phyloP scores from a whole-genome alignment of 1,284 basidiomycete species.

The Papiliotrema laurentii region DNA sequence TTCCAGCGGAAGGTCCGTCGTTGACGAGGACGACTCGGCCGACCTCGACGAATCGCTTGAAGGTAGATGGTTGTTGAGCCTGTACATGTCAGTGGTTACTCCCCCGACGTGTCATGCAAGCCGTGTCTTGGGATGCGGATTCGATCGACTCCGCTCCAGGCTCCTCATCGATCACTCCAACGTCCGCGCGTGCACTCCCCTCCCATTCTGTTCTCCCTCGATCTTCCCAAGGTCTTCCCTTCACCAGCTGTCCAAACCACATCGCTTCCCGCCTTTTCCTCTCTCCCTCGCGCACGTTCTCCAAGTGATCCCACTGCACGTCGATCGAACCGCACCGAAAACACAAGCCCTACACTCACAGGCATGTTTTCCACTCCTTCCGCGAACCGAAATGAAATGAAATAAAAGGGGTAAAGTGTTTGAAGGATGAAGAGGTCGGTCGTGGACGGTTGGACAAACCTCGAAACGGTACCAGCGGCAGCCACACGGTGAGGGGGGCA shows the following conservation, averaged over 20 bases:
- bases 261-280: too few species aligned
- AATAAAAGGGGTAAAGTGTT: conserved; percentile 8
- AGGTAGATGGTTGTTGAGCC: conserved; percentile 62
- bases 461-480: background rate
- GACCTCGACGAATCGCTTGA: conserved; percentile 97
- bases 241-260: too few species aligned
- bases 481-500: background rate
- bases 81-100: background rate
- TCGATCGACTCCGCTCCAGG: too few species aligned
- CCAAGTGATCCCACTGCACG: background rate
- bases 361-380: conserved; percentile 23
- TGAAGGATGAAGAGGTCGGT: conserved; percentile 14
- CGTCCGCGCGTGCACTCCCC: too few species aligned
- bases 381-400: conserved; percentile 5
- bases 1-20: conserved; percentile 76
- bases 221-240: too few species aligned
- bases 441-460: background rate
- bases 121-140: too few species aligned
- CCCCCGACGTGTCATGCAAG: too few species aligned
- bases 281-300: background rate
- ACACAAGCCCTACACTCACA: conserved; percentile 16
- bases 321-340: background rate
- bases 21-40: conserved; percentile 98
- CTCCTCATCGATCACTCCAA: too few species aligned
- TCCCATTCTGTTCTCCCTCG: too few species aligned